Percentiles rank a stretch among this genome's conserved stretches.
These are phyloP conservation scores for Xylaria multiplex DNA, from an alignment of 2,329 filamentous ascomycete genomes.

Conservation along the genomic window DNA sequence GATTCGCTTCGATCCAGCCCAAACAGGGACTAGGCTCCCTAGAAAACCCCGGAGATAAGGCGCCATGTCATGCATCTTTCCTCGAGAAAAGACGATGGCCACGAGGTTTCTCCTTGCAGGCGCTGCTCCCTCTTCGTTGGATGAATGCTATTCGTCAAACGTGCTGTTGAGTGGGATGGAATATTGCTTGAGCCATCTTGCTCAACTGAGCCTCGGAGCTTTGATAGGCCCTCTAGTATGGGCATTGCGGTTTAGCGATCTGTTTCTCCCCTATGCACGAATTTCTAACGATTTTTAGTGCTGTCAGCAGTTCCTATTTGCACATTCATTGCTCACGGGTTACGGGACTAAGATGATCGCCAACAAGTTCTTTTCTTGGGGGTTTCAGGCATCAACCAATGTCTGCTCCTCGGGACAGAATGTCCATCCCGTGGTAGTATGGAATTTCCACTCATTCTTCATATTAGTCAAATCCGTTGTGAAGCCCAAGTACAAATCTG, in stretches of 20 bases:
- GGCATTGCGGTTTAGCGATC: slow-evolving; percentile 19
- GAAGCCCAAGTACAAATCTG: slow-evolving; percentile 9
- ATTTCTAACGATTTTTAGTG: slow-evolving; percentile 10
- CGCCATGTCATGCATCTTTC: slow-evolving; percentile 32
- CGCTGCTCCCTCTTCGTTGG: slow-evolving; percentile 32
- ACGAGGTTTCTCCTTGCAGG: slow-evolving; percentile 39
- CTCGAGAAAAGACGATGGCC: slow-evolving; percentile 34
- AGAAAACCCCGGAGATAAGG: slow-evolving; percentile 5
- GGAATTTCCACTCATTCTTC: slow-evolving; percentile 18
- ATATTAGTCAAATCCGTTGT: slow-evolving; percentile 1
- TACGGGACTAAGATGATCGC: slow-evolving; percentile 19
- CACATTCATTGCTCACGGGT: slow-evolving; percentile 21
- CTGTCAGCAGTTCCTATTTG: slow-evolving; percentile 16
- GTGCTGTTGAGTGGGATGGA: slow-evolving; percentile 19
- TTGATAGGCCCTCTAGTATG: slow-evolving; percentile 23
- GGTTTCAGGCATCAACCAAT: slow-evolving; percentile 32
- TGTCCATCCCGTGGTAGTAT: slow-evolving; percentile 16
- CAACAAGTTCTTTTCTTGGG: slow-evolving; percentile 10
- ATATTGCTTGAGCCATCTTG: slow-evolving; percentile 20
- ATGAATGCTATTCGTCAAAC: slow-evolving; percentile 20
- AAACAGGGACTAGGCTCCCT: slow-evolving; percentile 30
- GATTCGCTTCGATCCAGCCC: slow-evolving; percentile 30
- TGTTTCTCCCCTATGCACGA: slow-evolving; percentile 16
- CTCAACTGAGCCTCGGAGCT: slow-evolving; percentile 10
- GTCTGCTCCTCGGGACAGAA: slow-evolving; percentile 1